These are phyloP conservation scores for Infundibulicybe gibba DNA, from an alignment of 768 basidiomycete genomes.

Conservation along the genomic window DNA sequence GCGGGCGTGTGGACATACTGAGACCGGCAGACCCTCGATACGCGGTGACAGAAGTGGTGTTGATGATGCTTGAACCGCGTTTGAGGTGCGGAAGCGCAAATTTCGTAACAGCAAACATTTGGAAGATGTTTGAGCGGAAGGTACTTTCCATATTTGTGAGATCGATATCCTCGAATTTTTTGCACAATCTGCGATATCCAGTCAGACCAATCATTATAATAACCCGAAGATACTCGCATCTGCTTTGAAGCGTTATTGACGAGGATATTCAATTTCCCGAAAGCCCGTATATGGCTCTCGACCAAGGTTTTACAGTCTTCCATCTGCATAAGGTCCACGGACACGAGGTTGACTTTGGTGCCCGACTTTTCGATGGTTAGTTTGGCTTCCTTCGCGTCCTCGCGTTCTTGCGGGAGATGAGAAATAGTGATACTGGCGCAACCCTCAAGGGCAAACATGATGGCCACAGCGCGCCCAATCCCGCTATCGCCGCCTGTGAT, in stretches of 20 bases:
- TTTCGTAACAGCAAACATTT: conserved; percentile 57
- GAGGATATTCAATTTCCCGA: conserved; percentile 48
- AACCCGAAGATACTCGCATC: conserved; percentile 16
- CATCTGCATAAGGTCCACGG: conserved; percentile 40
- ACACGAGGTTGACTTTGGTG: conserved; percentile 28
- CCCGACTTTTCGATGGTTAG: conserved; percentile 40
- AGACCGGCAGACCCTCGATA: conserved; percentile 33
- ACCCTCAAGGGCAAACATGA: conserved; percentile 52
- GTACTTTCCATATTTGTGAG: conserved; percentile 50
- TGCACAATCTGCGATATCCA: conserved; percentile 26
- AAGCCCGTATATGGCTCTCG: conserved; percentile 41
- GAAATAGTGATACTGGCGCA: conserved; percentile 45
- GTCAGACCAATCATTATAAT: conserved; percentile 4
- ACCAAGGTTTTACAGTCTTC: conserved; percentile 39
- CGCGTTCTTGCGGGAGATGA: conserved; percentile 52
- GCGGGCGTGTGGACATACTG: conserved; percentile 13
- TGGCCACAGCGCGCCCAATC: conserved; percentile 48
- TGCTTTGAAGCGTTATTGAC: conserved; percentile 61
- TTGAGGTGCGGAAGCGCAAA: conserved; percentile 56
- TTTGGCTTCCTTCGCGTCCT: conserved; percentile 50
- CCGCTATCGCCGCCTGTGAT: conserved; percentile 41
- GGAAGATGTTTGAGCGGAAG: conserved; percentile 54
- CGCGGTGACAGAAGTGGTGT: conserved; percentile 57
- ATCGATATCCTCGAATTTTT: conserved; percentile 45
- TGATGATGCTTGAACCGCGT: conserved; percentile 56